Percentiles rank a stretch among this genome's conserved stretches.
These are phyloP conservation scores for Beauveria sp. DNA, from an alignment of 2,329 filamentous ascomycete species.

Conservation along the genomic window DNA sequence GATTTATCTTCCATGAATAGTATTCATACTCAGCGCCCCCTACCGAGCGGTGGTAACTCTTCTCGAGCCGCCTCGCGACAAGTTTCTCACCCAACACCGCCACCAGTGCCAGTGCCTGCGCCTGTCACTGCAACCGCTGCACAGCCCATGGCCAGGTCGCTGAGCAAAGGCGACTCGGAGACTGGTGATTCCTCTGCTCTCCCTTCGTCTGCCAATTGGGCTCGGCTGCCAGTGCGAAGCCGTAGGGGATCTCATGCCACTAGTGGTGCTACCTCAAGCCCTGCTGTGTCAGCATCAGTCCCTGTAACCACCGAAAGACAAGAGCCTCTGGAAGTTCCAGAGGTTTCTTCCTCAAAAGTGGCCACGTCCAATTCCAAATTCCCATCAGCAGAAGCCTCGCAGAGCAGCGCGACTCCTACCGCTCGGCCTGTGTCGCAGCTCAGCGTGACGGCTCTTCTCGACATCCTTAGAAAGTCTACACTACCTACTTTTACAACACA, in stretches of 20 bases:
- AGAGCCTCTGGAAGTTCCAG: slow-evolving; percentile 24
- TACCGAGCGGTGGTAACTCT: slow-evolving; percentile 45
- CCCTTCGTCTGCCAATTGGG: slow-evolving; percentile 91
- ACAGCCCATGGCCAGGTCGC: slow-evolving; percentile 64
- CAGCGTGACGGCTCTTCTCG: slow-evolving; percentile 29
- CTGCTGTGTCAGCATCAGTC: slow-evolving; percentile 57
- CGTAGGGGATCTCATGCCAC: slow-evolving; percentile 72
- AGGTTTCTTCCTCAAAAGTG: neutral
- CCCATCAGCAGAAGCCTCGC: neutral
- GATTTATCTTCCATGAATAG: slow-evolving; percentile 94
- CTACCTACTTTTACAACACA: slow-evolving; percentile 18
- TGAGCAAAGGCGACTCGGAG: slow-evolving; percentile 70
- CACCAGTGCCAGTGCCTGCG: slow-evolving; percentile 22
- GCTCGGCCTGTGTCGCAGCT: neutral
- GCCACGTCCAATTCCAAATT: slow-evolving; percentile 11
- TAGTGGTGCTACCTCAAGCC: slow-evolving; percentile 74
- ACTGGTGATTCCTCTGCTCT: slow-evolving; percentile 77
- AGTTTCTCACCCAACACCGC: slow-evolving; percentile 32
- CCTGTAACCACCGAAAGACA: slow-evolving; percentile 47
- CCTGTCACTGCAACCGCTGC: slow-evolving; percentile 26
- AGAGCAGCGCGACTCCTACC: neutral
- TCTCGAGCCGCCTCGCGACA: slow-evolving; percentile 47
- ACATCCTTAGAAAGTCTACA: slow-evolving; percentile 28
- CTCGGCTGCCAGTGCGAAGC: slow-evolving; percentile 59
- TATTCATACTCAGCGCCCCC: slow-evolving; percentile 67